Evolutionary conservation across 169 alveolate genomes (phyloP).

Genomic region (Babesia caballi): DNA sequence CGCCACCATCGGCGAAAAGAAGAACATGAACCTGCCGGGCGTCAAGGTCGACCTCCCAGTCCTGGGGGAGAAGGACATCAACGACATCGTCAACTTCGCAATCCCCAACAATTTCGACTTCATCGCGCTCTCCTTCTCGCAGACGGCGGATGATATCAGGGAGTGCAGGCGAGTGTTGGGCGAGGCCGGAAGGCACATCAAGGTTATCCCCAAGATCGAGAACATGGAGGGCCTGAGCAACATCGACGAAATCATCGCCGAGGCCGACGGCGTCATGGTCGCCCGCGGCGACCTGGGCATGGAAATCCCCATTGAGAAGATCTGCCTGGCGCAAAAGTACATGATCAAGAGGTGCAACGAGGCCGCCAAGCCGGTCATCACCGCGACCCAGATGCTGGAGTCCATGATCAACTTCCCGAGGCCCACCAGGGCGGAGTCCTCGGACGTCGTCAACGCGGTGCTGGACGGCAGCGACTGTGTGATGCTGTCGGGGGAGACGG

Average conservation of each 20-base stretch:
- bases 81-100: constrained; percentile 95
- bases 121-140: constrained; percentile 90
- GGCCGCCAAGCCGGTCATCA: constrained; percentile 84
- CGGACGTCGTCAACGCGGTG: constrained; percentile 96
- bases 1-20: constrained; percentile 93
- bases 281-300: constrained; percentile 99
- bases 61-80: constrained; percentile 95
- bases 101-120: constrained; percentile 92
- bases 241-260: constrained; percentile 92
- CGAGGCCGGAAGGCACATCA: constrained; percentile 88
- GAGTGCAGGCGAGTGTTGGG: constrained; percentile 75
- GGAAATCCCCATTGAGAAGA: constrained; percentile 98
- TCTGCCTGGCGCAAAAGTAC: constrained; percentile 94
- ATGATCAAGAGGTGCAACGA: constrained; percentile 87
- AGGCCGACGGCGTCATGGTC: constrained; percentile 97
- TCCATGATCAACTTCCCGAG: constrained; percentile 90
- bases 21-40: constrained; percentile 98
- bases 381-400: constrained; percentile 97
- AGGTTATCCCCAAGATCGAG: constrained; percentile 96
- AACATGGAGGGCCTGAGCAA: constrained; percentile 94
- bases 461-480: constrained; percentile 95
- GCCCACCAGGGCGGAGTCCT: constrained; percentile 98
- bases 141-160: constrained; percentile 77
- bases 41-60: constrained; percentile 95
- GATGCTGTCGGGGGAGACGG: constrained; percentile 87